Percentiles rank a stretch among this genome's conserved stretches.
Conservation (phyloP, 78 protist species). For the Tieghemostelium lacteum region DNA sequence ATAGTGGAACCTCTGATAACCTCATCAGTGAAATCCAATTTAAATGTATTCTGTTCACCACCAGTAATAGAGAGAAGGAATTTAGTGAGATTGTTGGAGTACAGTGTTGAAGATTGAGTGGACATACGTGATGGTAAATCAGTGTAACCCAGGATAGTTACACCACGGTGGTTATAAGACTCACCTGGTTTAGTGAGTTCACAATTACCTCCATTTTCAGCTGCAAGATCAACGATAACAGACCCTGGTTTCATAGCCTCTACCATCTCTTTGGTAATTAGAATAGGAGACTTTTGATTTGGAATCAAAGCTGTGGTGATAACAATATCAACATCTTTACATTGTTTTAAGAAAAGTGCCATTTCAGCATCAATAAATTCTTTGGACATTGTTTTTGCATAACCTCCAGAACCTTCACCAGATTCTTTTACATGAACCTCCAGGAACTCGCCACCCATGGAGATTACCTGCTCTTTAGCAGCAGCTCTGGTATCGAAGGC, state of each 20-base stretch:
- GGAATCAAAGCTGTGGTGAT: constrained; percentile 99
- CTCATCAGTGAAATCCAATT: constrained; percentile 88
- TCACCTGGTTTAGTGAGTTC: constrained; percentile 87
- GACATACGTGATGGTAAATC: constrained; percentile 96
- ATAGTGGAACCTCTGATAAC: constrained; percentile 33
- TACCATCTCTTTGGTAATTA: constrained; percentile 90
- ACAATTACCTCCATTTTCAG: constrained; percentile 98
- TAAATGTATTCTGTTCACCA: constrained; percentile 28
- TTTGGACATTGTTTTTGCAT: constrained; percentile 96
- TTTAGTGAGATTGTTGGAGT: constrained; percentile 88
- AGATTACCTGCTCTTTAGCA: constrained; percentile 95
- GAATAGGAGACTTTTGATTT: constrained; percentile 91
- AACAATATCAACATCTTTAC: constrained; percentile 96
- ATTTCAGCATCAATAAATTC: constrained; percentile 96
- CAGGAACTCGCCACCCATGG: constrained; percentile 98
- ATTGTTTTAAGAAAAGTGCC: constrained; percentile 90
- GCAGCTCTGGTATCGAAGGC: constrained; percentile 98
- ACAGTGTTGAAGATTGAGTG: constrained; percentile 86
- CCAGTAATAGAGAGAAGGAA: constrained; percentile 85
- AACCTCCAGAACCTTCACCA: constrained; percentile 95
- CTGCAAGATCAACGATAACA: constrained; percentile 98
- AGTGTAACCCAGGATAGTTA: constrained; percentile 95
- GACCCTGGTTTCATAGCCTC: constrained; percentile 91
- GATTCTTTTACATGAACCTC: constrained; percentile 89
- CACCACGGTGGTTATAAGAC: constrained; percentile 83